Base-by-base conservation (phyloP, 140 eudicot genomes). In the Senecio squalidus region DNA sequence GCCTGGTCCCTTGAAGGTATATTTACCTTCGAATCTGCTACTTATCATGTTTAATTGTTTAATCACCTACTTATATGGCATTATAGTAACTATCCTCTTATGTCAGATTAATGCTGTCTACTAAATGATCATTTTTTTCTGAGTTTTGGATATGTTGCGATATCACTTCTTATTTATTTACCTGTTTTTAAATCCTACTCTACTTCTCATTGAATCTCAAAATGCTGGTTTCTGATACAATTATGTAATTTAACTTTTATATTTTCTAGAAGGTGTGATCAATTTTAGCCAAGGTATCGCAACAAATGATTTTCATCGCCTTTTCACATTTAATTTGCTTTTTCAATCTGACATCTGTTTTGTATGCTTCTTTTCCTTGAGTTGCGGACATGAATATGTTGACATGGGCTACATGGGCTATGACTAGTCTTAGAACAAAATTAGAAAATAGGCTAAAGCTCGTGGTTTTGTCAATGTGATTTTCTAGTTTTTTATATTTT, bases 1-100 rank as follows among this genome's bases (percentile, higher is more conserved):
- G 95, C 80, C 67, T 89, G 95, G 97, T 70, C 79, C 13, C 62
- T 76, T 18, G 86, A 82, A 72, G 97, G 97, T 89, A 75, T 25
- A 21, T 40, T 21, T 61, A n/a, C n/a, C 1, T 31, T 57, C 39
- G 57, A 26, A 30, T 34, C 57, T 25, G 28, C 60, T 46, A 51
- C 41, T 39, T 21, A 22, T 1, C 14, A 1, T n/a, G n/a, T n/a
- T n/a, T n/a, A n/a, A n/a, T n/a, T n/a, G n/a, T n/a, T n/a, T n/a
- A n/a, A n/a, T n/a, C n/a, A n/a, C n/a, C n/a, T n/a, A n/a, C n/a
- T n/a, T n/a, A n/a, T n/a, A n/a, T n/a, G n/a, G n/a, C n/a, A n/a
- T n/a, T n/a, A n/a, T n/a, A n/a, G n/a, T n/a, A n/a, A n/a, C n/a
- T n/a, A n/a, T n/a, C n/a, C n/a, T n/a, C n/a, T n/a, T n/a, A n/a